Base-by-base conservation (phyloP, 176 grass and related monocot species). In the Poa pratensis region DNA sequence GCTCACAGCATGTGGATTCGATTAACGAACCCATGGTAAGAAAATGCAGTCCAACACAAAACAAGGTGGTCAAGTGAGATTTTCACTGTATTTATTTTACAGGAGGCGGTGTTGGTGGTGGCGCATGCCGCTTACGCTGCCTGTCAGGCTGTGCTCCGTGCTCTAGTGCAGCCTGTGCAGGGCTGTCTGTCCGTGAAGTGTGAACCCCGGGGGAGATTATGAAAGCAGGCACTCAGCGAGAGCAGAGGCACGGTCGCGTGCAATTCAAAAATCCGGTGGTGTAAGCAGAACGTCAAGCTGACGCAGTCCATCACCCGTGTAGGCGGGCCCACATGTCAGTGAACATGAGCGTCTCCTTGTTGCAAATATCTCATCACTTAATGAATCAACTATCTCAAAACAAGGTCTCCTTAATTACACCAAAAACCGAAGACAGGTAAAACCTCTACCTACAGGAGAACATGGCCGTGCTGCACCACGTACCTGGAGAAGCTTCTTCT, bases 281-380 rank as follows among this genome's bases (percentile, higher is more conserved):
- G 69, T 73, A 42, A 73, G 13, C 69, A 3, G 13, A 26, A 73
- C 69, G 69, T 73, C 69, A 73, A 26, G 69, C 42, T 73, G 69
- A 73, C 22, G 4, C 6, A 14, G 42, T 7, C n/a, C 67, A 40
- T 32, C 30, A 32, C 34, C 37, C 11, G 16, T 0, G 10, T 6
- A 71, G 20, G 35, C n/a, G 20, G 55, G 55, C 55, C 10, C 23
- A 62, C 24, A 3, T 15, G 60, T 23, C 60, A 63, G 60, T 2
- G 60, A 11, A 1, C 12, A 28, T 6, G 60, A 26, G 60, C 60
- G 5, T 5, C 11, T 12, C 59, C 59, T 62, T 15, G 5, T 28
- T 15, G 13, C 24, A 13, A 63, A 28, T 13, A 0, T 15, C 12
- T 63, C 20, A 1, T 61, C 46, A 48, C 46, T 48, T 48, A 0